Evolutionary conservation across 495 filamentous ascomycete species (phyloP), one percentile per base, ranked within the genome.

Genomic region (Talaromyces adpressus): DNA sequence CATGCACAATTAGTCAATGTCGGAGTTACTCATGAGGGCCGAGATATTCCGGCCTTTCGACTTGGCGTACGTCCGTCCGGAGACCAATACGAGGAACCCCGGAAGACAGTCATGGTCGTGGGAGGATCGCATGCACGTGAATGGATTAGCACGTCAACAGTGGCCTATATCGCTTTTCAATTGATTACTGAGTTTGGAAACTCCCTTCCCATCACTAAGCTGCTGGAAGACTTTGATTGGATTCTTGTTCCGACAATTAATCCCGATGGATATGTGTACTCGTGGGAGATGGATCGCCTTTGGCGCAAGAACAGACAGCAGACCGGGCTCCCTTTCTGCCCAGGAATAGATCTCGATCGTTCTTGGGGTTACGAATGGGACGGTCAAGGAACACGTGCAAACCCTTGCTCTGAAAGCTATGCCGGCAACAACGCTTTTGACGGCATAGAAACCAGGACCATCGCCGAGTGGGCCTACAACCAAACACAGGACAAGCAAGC

Each of bases 221-320:
- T 98, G 1, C 82, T 98, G 4, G 80, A 92, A 64, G 79, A 85
- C 45, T 93, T 91, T 68, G 92, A 97, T 69, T 91, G 91, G 74
- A 80, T 95, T n/a, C 84, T 98, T 65, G 81, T 98, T 12, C 94
- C 94, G 0, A 91, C 91, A 0, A 73, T 96, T 47, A 98, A 98
- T 66, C 91, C 92, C 0, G 94, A 98, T 71, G 94, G 94, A 3
- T 97, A 97, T 70, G 87, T 89, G 51, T 97, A 97, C 70, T 92
- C 89, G 2, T 98, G 93, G 93, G 86, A 95, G 63, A 83, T 81
- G 7, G 94, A 98, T 71, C 88, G 94, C 6, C 77, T 98, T 0
- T 98, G 94, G 94, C 89, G 93, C 67, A 98, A 98, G 77, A 96
- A 94, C 64, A 82, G 94, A 41, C 94, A 98, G 68, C 81, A 84